Evolutionary conservation across 2,329 filamentous ascomycete genomes (phyloP).

Genomic region (Aphanoascus verrucosus): DNA sequence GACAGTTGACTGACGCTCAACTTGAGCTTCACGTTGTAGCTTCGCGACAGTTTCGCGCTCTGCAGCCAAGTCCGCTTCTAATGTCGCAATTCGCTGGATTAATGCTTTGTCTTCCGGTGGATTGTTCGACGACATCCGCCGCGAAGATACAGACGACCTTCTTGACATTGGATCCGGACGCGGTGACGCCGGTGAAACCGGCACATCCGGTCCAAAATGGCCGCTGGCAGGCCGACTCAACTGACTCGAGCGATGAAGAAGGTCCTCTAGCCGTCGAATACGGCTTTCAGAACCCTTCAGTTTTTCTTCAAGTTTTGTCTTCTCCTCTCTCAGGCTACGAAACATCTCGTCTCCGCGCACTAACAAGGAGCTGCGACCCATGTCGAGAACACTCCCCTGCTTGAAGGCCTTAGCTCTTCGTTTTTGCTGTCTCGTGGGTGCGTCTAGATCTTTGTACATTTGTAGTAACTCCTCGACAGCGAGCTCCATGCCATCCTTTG

Average conservation of each 20-base stretch:
- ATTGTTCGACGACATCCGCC: constrained; percentile 52
- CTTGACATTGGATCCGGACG: constrained; percentile 39
- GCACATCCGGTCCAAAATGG: constrained; percentile 37
- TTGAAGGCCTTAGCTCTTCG: constrained; percentile 90
- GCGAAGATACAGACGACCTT: constrained; percentile 50
- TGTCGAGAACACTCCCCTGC: constrained; percentile 86
- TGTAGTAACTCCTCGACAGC: constrained; percentile 63
- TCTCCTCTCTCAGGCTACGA: constrained; percentile 70
- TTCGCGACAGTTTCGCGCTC: constrained; percentile 59
- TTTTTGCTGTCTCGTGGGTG: constrained; percentile 73
- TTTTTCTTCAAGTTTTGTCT: constrained; percentile 60
- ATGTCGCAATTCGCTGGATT: constrained; percentile 49
- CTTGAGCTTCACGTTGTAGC: constrained; percentile 59
- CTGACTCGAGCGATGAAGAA: constrained; percentile 71
- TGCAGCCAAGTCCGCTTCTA: constrained; percentile 67
- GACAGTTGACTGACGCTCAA: constrained; percentile 50
- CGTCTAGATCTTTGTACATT: constrained; percentile 66
- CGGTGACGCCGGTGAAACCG: constrained; percentile 33
- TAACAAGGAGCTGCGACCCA: constrained; percentile 76
- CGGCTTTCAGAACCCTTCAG: constrained; percentile 78
- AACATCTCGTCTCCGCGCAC: constrained; percentile 78
- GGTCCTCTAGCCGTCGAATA: constrained; percentile 79
- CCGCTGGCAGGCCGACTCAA: constrained; percentile 44
- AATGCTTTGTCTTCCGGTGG: constrained; percentile 50
- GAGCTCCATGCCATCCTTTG: constrained; percentile 53